Conservation (phyloP, 768 basidiomycete genomes). For the Termitomyces sp. region DNA sequence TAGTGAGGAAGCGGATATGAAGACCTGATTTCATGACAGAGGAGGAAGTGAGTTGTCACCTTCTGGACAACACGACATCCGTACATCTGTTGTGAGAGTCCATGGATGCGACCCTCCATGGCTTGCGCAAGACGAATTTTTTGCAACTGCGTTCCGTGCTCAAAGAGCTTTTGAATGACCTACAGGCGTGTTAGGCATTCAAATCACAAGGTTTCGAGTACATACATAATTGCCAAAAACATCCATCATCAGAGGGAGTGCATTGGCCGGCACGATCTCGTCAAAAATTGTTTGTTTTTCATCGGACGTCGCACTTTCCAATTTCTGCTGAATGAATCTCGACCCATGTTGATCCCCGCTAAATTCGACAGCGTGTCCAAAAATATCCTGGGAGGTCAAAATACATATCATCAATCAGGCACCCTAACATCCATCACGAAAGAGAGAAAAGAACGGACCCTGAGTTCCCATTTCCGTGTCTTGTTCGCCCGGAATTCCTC, state of each 20-base stretch:
- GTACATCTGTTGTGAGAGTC: conserved; percentile 87
- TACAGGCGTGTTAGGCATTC: conserved; percentile 23
- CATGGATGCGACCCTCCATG: conserved; percentile 76
- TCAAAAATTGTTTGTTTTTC: conserved; percentile 80
- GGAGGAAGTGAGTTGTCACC: conserved; percentile 35
- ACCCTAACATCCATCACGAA: conserved; percentile 1
- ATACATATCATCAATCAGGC: conserved; percentile 14
- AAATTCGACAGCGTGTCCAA: conserved; percentile 86
- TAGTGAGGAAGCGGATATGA: conserved; percentile 28
- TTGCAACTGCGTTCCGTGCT: conserved; percentile 77
- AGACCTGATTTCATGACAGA: not conserved
- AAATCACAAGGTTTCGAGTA: conserved; percentile 1
- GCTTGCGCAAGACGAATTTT: conserved; percentile 62
- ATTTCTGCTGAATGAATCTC: conserved; percentile 91
- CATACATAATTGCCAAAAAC: conserved; percentile 96
- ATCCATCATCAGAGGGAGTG: conserved; percentile 78
- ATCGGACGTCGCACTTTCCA: conserved; percentile 72
- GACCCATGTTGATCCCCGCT: conserved; percentile 95
- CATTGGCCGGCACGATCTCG: conserved; percentile 79
- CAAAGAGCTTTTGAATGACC: conserved; percentile 94
- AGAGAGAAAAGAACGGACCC: conserved; percentile 41
- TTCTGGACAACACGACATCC: conserved; percentile 96
- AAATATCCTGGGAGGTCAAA: conserved; percentile 65
- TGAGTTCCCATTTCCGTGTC: conserved; percentile 75
- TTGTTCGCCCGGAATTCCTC: conserved; percentile 87